Evolutionary conservation across 768 basidiomycete genomes (phyloP), one percentile per base, ranked within the genome.

Genomic region (Termitomyces titanicus): DNA sequence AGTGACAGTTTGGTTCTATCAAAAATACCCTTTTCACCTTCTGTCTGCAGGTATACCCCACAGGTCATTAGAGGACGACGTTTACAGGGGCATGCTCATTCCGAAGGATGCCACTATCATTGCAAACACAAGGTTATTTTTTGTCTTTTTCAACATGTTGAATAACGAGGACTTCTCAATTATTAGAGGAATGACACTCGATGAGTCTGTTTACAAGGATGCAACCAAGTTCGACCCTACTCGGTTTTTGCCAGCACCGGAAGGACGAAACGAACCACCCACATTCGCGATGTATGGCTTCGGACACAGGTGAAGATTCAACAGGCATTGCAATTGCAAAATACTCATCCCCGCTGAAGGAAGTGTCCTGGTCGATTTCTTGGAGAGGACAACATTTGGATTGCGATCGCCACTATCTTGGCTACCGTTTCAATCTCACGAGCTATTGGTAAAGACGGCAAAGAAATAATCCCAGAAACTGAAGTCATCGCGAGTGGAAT

Each of bases 351-450:
- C 31, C 5, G 20, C 31, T 13, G 18, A 13, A 67, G 65, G 39
- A 61, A 71, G 5, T 78, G 77, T 47, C 72, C 76, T 15, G 80
- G 78, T 8, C 60, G 68, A 29, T 52, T 73, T 39, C 64, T 81
- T 40, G 77, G 74, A 6, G 73, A 77, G n/a, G 67, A 72, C 3
- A 74, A 71, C 12, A n/a, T 77, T 33, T 72, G 70, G 61, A 53
- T 58, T 35, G 56, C 57, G 20, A 55, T 65, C 5, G 60, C 59
- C 5, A 61, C 59, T 8, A 57, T 64, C 7, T 49, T 68, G 10
- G 42, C 65, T 3, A 55, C 55, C 4, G 75, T 78, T 53, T 58
- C 71, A 29, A 72, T 78, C 34, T 56, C 57, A 12, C 74, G 73
- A 56, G 68, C 70, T 2, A 39, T 65, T 3, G 70, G 74, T 44